phyloP scores from a whole-genome alignment of 1,284 basidiomycete species.

The Anthracocystis setariae region DNA sequence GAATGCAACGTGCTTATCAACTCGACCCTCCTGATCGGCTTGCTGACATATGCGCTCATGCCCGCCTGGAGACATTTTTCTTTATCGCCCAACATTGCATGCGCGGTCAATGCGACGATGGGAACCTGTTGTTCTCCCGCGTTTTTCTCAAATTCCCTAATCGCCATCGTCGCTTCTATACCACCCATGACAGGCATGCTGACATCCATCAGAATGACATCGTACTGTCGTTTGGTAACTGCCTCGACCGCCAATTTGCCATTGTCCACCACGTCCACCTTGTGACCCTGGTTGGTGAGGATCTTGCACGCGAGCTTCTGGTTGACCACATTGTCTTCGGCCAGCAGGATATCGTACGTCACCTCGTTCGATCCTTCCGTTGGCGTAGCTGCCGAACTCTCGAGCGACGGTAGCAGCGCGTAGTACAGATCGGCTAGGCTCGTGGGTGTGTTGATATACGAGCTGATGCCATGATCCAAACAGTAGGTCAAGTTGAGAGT shows the following conservation, averaged over 20 bases:
- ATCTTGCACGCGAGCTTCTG: constrained; percentile 97
- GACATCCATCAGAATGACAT: constrained; percentile 87
- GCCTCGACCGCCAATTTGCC: constrained; percentile 89
- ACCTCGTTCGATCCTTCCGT: constrained; percentile 81
- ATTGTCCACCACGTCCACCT: constrained; percentile 96
- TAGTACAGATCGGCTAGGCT: constrained; percentile 88
- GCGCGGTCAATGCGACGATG: constrained; percentile 93
- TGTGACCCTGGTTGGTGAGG: constrained; percentile 94
- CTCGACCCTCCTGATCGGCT: constrained; percentile 63
- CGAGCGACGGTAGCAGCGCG: constrained; percentile 91
- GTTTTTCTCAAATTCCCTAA: constrained; percentile 78
- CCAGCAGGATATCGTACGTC: constrained; percentile 91
- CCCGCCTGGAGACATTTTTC: constrained; percentile 65
- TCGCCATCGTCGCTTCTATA: constrained; percentile 75
- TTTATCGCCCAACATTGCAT: constrained; percentile 72
- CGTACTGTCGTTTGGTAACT: constrained; percentile 80
- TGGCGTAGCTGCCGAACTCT: constrained; percentile 87
- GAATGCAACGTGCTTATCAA: constrained; percentile 61
- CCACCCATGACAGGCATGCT: constrained; percentile 73
- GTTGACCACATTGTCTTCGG: constrained; percentile 97
- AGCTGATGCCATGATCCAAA: constrained; percentile 87
- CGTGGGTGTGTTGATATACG: constrained; percentile 90
- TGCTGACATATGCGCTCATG: constrained; percentile 64
- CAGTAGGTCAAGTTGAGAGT: constrained; percentile 72
- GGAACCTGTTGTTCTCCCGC: constrained; percentile 80